Percentiles rank a stretch among this genome's conserved stretches.
phyloP scores from a whole-genome alignment of 2,329 filamentous ascomycete genomes.

The Verticillium dahliae region DNA sequence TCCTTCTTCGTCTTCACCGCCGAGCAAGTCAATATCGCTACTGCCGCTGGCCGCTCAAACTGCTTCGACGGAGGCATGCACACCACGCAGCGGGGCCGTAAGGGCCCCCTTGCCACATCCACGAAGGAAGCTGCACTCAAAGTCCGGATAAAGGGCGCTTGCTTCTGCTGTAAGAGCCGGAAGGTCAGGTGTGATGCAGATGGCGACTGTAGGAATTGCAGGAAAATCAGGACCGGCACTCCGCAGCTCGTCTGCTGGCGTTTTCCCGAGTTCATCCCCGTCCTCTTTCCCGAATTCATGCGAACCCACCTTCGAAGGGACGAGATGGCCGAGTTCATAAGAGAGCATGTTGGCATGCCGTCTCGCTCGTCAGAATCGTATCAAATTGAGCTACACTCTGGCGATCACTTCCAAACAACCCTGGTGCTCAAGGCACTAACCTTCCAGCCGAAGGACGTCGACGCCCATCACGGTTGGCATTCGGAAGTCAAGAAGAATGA shows the following conservation, averaged over 20 bases:
- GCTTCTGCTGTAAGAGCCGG: slow-evolving; percentile 49
- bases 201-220: slow-evolving; percentile 50
- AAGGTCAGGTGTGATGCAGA: slow-evolving; percentile 53
- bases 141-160: slow-evolving; percentile 47
- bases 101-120: slow-evolving; percentile 47
- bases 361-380: slow-evolving; percentile 33
- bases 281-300: slow-evolving; percentile 47
- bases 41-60: slow-evolving; percentile 44
- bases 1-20: slow-evolving; percentile 52
- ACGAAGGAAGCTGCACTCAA: slow-evolving; percentile 48
- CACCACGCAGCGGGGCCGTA: slow-evolving; percentile 47
- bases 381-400: slow-evolving; percentile 42
- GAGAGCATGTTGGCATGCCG: slow-evolving; percentile 38
- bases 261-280: slow-evolving; percentile 46
- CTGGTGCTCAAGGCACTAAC: slow-evolving; percentile 39
- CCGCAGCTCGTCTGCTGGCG: slow-evolving; percentile 54
- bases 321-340: slow-evolving; percentile 39
- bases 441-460: slow-evolving; percentile 35
- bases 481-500: slow-evolving; percentile 27
- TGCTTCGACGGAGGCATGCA: slow-evolving; percentile 46
- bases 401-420: slow-evolving; percentile 30
- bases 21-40: slow-evolving; percentile 36
- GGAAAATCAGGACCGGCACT: slow-evolving; percentile 40
- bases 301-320: slow-evolving; percentile 44
- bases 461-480: slow-evolving; percentile 44